Conservation (phyloP, 2,329 filamentous ascomycete species). For the Monosporascus sp. region DNA sequence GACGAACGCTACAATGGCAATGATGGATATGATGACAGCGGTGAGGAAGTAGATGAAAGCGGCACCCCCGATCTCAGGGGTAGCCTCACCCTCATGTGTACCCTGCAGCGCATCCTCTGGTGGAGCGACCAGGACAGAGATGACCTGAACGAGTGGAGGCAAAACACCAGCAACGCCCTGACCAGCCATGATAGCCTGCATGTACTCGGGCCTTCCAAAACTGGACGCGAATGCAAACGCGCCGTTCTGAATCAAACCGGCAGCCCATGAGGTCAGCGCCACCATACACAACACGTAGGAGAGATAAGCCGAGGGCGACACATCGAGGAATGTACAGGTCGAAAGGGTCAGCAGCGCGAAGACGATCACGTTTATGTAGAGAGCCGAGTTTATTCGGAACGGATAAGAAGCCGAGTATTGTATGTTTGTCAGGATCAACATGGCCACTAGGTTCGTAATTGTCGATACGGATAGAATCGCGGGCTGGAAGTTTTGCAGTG, state of each 20-base stretch:
- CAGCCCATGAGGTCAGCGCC: conserved; percentile 69
- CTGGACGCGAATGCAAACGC: conserved; percentile 86
- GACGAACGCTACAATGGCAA: conserved; percentile 67
- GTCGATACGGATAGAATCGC: conserved; percentile 84
- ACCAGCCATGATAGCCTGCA: conserved; percentile 92
- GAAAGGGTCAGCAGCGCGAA: conserved; percentile 78
- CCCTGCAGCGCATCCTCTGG: conserved; percentile 30
- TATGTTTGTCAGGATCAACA: conserved; percentile 71
- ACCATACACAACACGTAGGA: conserved; percentile 79
- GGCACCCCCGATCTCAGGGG: conserved; percentile 47
- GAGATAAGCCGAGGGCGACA: conserved; percentile 65
- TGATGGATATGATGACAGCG: conserved; percentile 68
- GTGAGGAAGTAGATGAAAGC: conserved; percentile 91
- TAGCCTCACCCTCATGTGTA: conserved; percentile 21
- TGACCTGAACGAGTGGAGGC: conserved; percentile 75
- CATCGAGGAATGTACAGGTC: conserved; percentile 61
- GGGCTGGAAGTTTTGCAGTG: conserved; percentile 80
- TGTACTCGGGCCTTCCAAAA: conserved; percentile 83
- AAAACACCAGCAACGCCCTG: conserved; percentile 90
- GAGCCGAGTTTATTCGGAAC: conserved; percentile 71
- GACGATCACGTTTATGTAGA: conserved; percentile 70
- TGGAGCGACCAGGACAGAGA: conserved; percentile 66
- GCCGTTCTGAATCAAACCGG: conserved; percentile 87
- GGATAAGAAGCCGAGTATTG: conserved; percentile 84
- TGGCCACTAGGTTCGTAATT: conserved; percentile 70